Evolutionary conservation across 495 filamentous ascomycete species (phyloP).

Genomic region (Antarctomyces pellizariae): DNA sequence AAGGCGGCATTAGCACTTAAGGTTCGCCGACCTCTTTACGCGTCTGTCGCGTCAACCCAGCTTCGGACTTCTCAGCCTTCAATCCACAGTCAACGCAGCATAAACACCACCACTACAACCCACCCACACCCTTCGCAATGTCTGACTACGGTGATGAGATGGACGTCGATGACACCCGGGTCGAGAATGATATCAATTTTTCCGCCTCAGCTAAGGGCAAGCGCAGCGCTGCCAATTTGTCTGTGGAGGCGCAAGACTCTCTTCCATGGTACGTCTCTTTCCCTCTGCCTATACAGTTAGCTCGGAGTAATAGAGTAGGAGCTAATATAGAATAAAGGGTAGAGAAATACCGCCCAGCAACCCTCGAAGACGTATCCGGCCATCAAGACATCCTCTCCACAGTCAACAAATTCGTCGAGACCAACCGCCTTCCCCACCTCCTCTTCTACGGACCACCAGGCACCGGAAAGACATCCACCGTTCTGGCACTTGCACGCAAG

Average conservation of each 20-base stretch:
- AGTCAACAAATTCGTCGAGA: constrained; percentile 88
- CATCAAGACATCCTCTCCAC: constrained; percentile 93
- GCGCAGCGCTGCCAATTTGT: constrained; percentile 74
- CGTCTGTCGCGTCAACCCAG: background rate
- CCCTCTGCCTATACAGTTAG: background rate
- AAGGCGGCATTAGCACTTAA: no score
- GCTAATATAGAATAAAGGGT: constrained; percentile 35
- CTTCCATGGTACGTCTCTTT: constrained; percentile 52
- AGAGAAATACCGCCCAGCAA: constrained; percentile 89
- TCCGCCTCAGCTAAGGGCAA: constrained; percentile 69
- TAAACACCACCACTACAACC: background rate
- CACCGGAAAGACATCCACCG: constrained; percentile 93
- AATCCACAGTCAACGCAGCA: background rate
- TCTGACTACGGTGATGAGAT: constrained; percentile 84
- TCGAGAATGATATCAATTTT: constrained; percentile 26
- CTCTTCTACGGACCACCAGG: constrained; percentile 94
- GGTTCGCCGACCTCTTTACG: constrained; percentile 1
- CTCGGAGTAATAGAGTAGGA: background rate
- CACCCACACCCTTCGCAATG: constrained; percentile 28
- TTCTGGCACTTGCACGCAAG: constrained; percentile 67
- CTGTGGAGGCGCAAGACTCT: constrained; percentile 80
- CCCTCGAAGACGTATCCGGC: constrained; percentile 81
- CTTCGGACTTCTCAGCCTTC: background rate
- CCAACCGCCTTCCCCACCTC: constrained; percentile 84
- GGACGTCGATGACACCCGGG: constrained; percentile 50